Evolutionary conservation across 805 yeast species (phyloP).

Genomic region (Lipomyces sp.): DNA sequence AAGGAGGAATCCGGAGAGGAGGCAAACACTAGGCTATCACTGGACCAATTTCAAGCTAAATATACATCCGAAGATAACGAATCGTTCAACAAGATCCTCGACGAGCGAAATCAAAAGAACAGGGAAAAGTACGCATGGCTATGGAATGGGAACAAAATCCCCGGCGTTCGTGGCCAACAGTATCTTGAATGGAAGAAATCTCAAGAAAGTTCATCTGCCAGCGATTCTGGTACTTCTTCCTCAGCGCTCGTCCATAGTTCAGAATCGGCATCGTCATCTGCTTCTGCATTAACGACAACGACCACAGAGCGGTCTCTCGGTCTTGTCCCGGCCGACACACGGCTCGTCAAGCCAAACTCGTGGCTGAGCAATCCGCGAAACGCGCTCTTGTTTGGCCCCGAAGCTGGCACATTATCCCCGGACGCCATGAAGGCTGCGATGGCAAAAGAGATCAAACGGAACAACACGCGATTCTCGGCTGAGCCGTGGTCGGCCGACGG

Average conservation of each 20-base stretch:
- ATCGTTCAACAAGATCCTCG: constrained; percentile 32
- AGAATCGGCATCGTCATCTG: not conserved
- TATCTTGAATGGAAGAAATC: constrained; percentile 5
- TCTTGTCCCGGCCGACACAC: constrained; percentile 1
- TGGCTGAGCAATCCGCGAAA: constrained; percentile 14
- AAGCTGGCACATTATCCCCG: not conserved
- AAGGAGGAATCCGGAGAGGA: not conserved
- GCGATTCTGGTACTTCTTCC: no score
- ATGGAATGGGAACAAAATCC: constrained; percentile 25
- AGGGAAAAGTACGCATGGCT: constrained; percentile 30
- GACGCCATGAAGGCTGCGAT: constrained; percentile 1
- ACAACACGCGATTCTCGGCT: constrained; percentile 14
- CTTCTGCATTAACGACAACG: not conserved
- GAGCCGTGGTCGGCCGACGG: not conserved
- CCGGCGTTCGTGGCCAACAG: constrained; percentile 6
- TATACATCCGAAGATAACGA: constrained; percentile 37
- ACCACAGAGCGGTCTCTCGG: no score
- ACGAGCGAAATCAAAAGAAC: constrained; percentile 25
- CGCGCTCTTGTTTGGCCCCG: constrained; percentile 14
- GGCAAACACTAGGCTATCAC: constrained; percentile 6
- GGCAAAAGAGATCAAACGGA: constrained; percentile 10
- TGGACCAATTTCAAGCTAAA: constrained; percentile 32
- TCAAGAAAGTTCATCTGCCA: no score
- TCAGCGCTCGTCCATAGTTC: no score
- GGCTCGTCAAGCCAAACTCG: constrained; percentile 11